These are phyloP conservation scores for Auricularia sp. DNA, from an alignment of 768 basidiomycete species.

Conservation along the genomic window DNA sequence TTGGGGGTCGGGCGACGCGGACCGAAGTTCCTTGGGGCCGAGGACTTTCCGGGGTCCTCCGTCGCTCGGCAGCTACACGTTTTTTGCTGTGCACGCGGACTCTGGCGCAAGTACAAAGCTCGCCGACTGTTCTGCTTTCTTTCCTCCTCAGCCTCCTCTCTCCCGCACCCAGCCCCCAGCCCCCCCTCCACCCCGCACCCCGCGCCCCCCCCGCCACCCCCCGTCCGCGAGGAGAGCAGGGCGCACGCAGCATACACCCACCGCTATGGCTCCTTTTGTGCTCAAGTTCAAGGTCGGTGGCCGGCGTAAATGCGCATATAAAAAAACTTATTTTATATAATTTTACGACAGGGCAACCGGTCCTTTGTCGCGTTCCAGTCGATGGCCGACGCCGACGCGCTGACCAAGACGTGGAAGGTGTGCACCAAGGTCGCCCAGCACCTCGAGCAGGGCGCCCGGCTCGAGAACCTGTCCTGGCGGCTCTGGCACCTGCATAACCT, in stretches of 20 bases:
- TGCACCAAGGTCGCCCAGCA: conserved; percentile 85
- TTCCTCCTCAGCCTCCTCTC: background rate
- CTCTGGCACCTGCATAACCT: conserved; percentile 88
- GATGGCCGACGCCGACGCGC: conserved; percentile 70
- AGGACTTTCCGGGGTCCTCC: background rate
- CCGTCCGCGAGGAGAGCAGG: background rate
- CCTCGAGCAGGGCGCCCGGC: conserved; percentile 83
- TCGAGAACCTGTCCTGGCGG: conserved; percentile 88
- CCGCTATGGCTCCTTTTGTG: conserved; percentile 9
- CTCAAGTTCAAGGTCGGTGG: conserved; percentile 21
- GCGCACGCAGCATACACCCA: background rate
- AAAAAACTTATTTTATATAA: background rate
- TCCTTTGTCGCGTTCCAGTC: conserved; percentile 90
- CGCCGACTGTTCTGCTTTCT: background rate
- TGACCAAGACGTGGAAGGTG: conserved; percentile 91
- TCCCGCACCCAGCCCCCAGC: background rate
- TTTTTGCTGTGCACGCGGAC: background rate
- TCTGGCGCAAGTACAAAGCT: background rate
- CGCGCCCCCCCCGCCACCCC: background rate
- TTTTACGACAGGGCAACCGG: conserved; percentile 63
- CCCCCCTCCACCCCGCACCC: background rate
- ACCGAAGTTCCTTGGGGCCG: background rate
- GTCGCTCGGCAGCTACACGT: background rate
- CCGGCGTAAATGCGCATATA: background rate
- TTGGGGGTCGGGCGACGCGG: background rate